Base-by-base conservation (phyloP, 2,329 filamentous ascomycete genomes). In the Pseudopithomyces chartarum region DNA sequence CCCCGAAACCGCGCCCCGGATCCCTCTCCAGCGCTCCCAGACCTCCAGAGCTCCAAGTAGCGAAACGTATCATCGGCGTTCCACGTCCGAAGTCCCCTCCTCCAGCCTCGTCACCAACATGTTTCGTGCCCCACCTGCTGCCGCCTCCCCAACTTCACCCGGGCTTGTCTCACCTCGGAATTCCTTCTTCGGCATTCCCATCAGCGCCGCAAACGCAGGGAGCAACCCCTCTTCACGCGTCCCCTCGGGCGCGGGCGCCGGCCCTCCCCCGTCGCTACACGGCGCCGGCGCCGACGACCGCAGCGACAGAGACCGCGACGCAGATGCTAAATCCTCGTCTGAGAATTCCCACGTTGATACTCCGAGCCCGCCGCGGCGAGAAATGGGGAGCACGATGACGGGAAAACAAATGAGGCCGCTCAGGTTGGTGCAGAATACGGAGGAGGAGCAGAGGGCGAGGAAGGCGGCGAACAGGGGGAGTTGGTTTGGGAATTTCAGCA, bases 21-120 rank as follows among this genome's bases (percentile, higher is more conserved):
- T 93, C 66, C 90, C 90, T 20, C 87, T 93, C 63, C 82, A 71
- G 79, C 75, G 84, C 72, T 70, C 80, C 82, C 60, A 82, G 76
- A 60, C 85, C 81, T 60, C 69, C 33, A 70, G 75, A 32, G 70
- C 68, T 23, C 68, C 69, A 20, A 65, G 58, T 26, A 57, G 55
- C 39, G 43, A 52, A 57, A 69, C 72, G 60, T 65, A 69, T 2
- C 79, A 81, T 60, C 74, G 78, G 19, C 78, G 79, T 49, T 76
- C 78, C 13, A 77, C 74, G 34, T 80, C 78, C 4, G 80, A 82
- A 36, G 77, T 77, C 64, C 70, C 66, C 17, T 87, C 87, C 17
- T 90, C 88, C 7, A 86, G 84, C 57, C 85, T 96, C 29, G 89
- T 97, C 47, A 91, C 91, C 67, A 92, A 93, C 75, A 96, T 97